Conservation (phyloP, 75 land plant species). For the Cryptomeria japonica region DNA sequence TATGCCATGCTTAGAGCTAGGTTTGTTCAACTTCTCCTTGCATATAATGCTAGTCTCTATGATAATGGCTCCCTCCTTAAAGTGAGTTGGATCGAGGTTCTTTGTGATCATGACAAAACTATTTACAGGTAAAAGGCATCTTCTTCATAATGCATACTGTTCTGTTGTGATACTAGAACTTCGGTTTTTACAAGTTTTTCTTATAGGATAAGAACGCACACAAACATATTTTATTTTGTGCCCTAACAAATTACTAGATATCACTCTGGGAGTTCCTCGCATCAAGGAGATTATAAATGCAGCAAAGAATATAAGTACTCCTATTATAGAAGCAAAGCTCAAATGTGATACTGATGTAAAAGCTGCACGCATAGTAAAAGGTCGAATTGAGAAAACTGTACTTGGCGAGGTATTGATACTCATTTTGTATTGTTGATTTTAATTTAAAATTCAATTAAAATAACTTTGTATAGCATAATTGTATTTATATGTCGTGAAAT, state of each 20-base stretch:
- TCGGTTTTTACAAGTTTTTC: not conserved
- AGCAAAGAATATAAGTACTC: conserved; percentile 91
- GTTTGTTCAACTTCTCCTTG: not conserved
- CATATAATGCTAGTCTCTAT: not conserved
- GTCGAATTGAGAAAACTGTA: conserved; percentile 78
- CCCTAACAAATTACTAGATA: conserved; percentile 54
- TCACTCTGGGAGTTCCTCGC: conserved; percentile 98
- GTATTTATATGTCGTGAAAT: not conserved
- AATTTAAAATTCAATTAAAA: not conserved
- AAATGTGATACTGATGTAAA: conserved; percentile 43
- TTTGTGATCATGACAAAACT: not conserved
- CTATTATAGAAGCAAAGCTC: conserved; percentile 72
- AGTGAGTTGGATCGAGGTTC: not conserved
- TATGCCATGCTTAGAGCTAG: not conserved
- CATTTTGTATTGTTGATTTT: not conserved
- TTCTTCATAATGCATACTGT: not conserved
- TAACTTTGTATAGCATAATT: not conserved
- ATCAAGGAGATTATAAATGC: conserved; percentile 98
- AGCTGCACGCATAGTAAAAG: conserved; percentile 67
- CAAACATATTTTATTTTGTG: conserved; percentile 3
- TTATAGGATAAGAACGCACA: not conserved
- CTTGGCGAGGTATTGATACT: conserved; percentile 63
- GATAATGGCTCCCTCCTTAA: not conserved
- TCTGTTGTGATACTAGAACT: not conserved
- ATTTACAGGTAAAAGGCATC: not conserved